Base-by-base conservation (phyloP, 768 basidiomycete genomes). In the Tricholoma matsutake region DNA sequence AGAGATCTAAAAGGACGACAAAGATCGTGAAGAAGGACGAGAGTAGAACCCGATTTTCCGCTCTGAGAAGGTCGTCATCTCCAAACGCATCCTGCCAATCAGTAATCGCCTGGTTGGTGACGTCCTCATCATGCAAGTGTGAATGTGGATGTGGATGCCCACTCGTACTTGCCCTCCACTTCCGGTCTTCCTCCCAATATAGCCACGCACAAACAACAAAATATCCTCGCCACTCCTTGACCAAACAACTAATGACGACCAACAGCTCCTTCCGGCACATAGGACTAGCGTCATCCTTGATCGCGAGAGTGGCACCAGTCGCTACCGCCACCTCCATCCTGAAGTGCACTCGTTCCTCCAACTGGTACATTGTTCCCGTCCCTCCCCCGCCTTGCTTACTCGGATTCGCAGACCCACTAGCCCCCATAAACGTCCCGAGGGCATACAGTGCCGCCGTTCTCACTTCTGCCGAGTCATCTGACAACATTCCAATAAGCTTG, bases 151-250 rank as follows among this genome's bases (percentile, higher is more conserved):
- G 70, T 58, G 72, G 70, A 49, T 75, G 72, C 13, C 72, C 72
- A 66, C 60, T 73, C 14, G 72, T 65, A 66, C 80, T 68, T 57
- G 76, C 64, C 68, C 81, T 75, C 84, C 88, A 86, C 61, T 81
- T 83, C 54, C 87, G 76, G 66, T 96, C 92, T 71, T 96, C 92
- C 69, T 97, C 95, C 87, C 92, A 92, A 71, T 97, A 96, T 8
- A 94, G 77, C 96, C 96, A 98, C 1, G 96, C 95, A 63, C 96
- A 97, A 39, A 95, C 86, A 53, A 96, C 92, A 67, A 98, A 94
- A 78, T 92, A 92, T 6, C 96, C 97, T 59, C 94, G 79, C 93
- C 96, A 98, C 72, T 98, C 96, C 72, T 94, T 91, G 37, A 96
- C 95, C 20, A 98, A 79, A 67, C 92, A 94, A 68, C 93, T 95